Evolutionary conservation across 805 yeast genomes (phyloP).

Genomic region (Yamadazyma laniorum): DNA sequence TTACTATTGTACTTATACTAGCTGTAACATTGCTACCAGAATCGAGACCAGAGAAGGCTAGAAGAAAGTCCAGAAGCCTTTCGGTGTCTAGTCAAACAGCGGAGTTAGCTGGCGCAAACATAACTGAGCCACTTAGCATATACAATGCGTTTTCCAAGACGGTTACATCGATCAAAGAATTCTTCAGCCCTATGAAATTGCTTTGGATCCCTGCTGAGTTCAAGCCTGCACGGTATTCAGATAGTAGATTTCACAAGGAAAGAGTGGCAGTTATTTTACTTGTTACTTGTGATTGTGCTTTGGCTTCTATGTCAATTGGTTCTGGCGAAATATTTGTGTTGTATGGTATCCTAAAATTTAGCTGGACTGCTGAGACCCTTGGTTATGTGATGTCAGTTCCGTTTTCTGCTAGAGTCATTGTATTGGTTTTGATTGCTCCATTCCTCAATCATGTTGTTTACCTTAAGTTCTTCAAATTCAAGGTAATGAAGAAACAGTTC

Average conservation of each 20-base stretch:
- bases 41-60: conserved; percentile 57
- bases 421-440: conserved; percentile 54
- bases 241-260: conserved; percentile 17
- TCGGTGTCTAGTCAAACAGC: conserved; percentile 15
- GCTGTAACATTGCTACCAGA: conserved; percentile 50
- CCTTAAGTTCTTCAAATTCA: conserved; percentile 30
- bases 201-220: conserved; percentile 51
- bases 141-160: not conserved
- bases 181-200: conserved; percentile 49
- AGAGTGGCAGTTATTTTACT: conserved; percentile 46
- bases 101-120: not conserved
- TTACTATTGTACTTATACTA: conserved; percentile 30
- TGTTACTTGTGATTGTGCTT: conserved; percentile 44
- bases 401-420: conserved; percentile 49
- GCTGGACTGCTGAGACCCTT: conserved; percentile 53
- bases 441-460: conserved; percentile 34
- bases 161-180: conserved; percentile 13
- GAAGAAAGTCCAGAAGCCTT: conserved; percentile 48
- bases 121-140: not conserved
- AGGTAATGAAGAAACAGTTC: conserved; percentile 37
- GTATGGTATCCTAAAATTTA: conserved; percentile 51
- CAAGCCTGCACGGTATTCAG: conserved; percentile 16
- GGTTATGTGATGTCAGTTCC: conserved; percentile 55
- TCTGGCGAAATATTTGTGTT: conserved; percentile 41
- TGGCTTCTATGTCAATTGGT: conserved; percentile 23